These are phyloP conservation scores for Aspergillus piperis DNA, from an alignment of 2,329 filamentous ascomycete species.

Conservation along the genomic window DNA sequence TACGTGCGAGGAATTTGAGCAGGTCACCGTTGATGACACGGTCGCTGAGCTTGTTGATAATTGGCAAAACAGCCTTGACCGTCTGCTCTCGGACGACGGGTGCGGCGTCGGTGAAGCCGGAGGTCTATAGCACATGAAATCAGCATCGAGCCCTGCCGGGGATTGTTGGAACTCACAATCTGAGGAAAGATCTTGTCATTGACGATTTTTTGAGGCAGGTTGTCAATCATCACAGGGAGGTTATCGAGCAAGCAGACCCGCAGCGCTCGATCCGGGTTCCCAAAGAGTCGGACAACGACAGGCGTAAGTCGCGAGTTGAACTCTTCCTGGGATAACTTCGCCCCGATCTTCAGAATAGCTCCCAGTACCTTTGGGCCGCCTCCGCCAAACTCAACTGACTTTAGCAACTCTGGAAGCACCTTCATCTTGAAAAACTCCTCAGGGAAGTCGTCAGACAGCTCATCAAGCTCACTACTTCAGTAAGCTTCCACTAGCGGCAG, in stretches of 20 bases:
- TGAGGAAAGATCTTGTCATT: constrained; percentile 97
- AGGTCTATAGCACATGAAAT: constrained; percentile 58
- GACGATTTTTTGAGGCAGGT: constrained; percentile 81
- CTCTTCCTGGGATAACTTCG: constrained; percentile 85
- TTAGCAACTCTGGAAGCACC: constrained; percentile 90
- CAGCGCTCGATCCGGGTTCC: constrained; percentile 87
- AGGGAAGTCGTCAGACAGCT: constrained; percentile 88
- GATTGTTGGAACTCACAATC: constrained; percentile 60
- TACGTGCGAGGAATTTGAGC: constrained; percentile 86
- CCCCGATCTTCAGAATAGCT: constrained; percentile 86
- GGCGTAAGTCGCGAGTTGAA: constrained; percentile 83
- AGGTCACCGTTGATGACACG: constrained; percentile 92
- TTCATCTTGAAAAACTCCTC: constrained; percentile 99
- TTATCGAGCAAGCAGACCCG: constrained; percentile 89
- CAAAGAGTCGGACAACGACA: constrained; percentile 82
- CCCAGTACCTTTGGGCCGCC: constrained; percentile 88
- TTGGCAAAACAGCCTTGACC: constrained; percentile 84
- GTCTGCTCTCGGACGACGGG: constrained; percentile 94
- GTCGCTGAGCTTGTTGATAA: constrained; percentile 88
- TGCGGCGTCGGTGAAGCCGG: constrained; percentile 88
- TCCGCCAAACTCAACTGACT: constrained; percentile 97
- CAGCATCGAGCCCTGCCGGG: not conserved
- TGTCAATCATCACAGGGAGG: constrained; percentile 86
- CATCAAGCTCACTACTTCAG: constrained; percentile 67
- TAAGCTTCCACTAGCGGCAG: constrained; percentile 23